Evolutionary conservation across 805 yeast species (phyloP).

Genomic region (Candida ipomoeae): DNA sequence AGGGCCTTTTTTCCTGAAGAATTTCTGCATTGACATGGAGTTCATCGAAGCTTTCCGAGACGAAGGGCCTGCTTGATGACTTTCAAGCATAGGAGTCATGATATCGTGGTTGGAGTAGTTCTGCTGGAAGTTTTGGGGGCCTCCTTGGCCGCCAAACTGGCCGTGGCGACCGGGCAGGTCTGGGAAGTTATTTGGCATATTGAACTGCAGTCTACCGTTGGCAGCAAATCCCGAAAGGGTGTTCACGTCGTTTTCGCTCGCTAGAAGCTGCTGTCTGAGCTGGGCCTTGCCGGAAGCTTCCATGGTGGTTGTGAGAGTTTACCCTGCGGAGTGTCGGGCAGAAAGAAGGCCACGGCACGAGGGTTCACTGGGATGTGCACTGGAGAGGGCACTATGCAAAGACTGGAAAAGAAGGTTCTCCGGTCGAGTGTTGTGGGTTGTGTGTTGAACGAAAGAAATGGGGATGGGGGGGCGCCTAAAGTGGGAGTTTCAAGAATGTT

Average conservation of each 20-base stretch:
- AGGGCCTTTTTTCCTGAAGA: constrained; percentile 39
- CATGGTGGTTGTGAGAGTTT: constrained; percentile 4
- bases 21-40: constrained; percentile 34
- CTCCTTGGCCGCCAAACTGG: not conserved
- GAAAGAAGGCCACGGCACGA: not conserved
- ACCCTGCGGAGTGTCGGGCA: not conserved
- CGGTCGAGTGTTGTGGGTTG: not conserved
- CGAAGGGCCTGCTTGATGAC: constrained; percentile 4
- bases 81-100: constrained; percentile 22
- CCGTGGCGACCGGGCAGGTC: constrained; percentile 6
- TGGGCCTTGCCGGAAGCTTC: constrained; percentile 18
- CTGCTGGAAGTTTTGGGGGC: not conserved
- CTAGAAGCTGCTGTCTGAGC: constrained; percentile 32
- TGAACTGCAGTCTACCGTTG: constrained; percentile 13
- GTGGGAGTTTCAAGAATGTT: not conserved
- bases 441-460: not conserved
- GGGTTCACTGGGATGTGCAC: not conserved
- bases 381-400: not conserved
- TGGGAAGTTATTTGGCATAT: not conserved
- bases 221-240: constrained; percentile 17
- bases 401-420: not conserved
- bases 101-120: constrained; percentile 24
- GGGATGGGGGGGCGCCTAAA: not conserved
- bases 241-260: constrained; percentile 26
- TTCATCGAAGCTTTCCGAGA: constrained; percentile 37